Conservation (phyloP, 352 stramenopile species). For the Elongisporangium prolatum region DNA sequence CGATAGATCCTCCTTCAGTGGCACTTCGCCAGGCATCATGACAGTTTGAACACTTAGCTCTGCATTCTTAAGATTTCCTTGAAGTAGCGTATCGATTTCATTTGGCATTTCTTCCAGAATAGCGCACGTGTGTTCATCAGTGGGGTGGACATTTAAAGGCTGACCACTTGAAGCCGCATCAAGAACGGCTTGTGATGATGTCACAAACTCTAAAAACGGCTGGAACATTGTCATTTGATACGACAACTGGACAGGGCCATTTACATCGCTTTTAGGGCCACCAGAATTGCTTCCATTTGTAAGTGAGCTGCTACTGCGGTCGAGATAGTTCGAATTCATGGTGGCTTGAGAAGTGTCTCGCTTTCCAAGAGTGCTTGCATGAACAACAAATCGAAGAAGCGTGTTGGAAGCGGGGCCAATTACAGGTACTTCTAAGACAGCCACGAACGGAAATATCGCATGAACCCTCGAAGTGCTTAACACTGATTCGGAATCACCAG, state of each 20-base stretch:
- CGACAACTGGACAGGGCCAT: constrained; percentile 27
- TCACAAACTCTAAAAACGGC: constrained; percentile 82
- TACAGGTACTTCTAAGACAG: constrained; percentile 78
- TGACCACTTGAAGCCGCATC: constrained; percentile 77
- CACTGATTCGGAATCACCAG: constrained; percentile 58
- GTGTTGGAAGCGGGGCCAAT: constrained; percentile 77
- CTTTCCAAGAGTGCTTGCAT: constrained; percentile 73
- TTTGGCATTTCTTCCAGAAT: constrained; percentile 67
- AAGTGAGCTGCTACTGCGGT: constrained; percentile 5
- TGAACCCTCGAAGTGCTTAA: constrained; percentile 50
- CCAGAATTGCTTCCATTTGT: constrained; percentile 26
- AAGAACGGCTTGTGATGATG: constrained; percentile 77
- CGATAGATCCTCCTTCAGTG: constrained; percentile 61
- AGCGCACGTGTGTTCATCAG: constrained; percentile 72
- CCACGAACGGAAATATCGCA: constrained; percentile 80
- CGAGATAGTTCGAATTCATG: constrained; percentile 26
- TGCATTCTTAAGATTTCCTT: constrained; percentile 69
- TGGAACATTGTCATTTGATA: constrained; percentile 89
- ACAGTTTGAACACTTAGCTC: constrained; percentile 85
- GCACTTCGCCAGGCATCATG: constrained; percentile 80
- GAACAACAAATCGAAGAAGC: constrained; percentile 82
- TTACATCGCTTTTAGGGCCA: constrained; percentile 7
- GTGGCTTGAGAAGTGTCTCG: constrained; percentile 35
- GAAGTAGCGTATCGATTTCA: constrained; percentile 65
- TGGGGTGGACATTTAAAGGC: constrained; percentile 69